Evolutionary conservation across 129 eudicot genomes (phyloP).

Genomic region (Chrysanthemum lavandulifolium): DNA sequence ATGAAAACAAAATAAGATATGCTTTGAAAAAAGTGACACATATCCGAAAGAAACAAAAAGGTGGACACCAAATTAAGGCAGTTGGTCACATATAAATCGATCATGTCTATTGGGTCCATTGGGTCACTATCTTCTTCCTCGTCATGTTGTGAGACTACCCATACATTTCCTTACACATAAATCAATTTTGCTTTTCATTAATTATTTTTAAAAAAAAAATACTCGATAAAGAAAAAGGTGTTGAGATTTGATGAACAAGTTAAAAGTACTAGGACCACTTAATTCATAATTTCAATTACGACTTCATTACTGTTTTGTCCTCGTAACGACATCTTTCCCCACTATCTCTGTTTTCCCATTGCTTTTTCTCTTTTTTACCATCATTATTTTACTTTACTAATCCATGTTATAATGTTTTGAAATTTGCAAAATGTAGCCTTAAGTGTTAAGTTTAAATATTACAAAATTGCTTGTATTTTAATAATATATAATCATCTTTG

Average conservation of each 20-base stretch:
- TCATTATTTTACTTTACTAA: background rate
- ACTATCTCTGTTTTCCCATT: background rate
- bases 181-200: background rate
- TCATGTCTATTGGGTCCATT: too few relatives aligned
- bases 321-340: slow-evolving; percentile 20
- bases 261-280: slow-evolving; percentile 24
- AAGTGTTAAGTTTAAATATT: too few relatives aligned
- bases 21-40: slow-evolving; percentile 2
- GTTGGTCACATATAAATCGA: slow-evolving; percentile 2
- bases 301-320: slow-evolving; percentile 19
- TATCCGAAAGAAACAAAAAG: background rate
- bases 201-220: background rate
- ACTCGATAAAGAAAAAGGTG: background rate
- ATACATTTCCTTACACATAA: background rate
- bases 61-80: background rate
- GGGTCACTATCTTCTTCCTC: background rate
- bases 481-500: too few relatives aligned
- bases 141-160: slow-evolving; percentile 16
- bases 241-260: background rate
- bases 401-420: too few relatives aligned
- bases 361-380: background rate
- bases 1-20: too few relatives aligned
- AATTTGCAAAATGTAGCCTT: too few relatives aligned
- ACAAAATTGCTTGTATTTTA: too few relatives aligned
- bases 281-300: slow-evolving; percentile 10